phyloP scores from a whole-genome alignment of 257 asterid genomes.

The Schizonepeta tenuifolia region DNA sequence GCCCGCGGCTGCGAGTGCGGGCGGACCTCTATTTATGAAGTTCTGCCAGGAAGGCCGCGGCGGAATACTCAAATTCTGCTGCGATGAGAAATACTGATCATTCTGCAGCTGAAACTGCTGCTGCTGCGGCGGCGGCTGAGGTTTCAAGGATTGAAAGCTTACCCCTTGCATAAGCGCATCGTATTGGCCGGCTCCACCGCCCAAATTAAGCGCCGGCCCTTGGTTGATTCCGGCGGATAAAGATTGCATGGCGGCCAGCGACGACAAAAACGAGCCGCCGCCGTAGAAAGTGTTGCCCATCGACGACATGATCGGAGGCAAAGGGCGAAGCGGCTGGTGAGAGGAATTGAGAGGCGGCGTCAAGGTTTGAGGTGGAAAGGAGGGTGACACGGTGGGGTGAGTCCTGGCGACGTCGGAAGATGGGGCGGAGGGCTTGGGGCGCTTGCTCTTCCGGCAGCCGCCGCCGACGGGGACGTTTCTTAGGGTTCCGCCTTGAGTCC shows the following conservation, averaged over 20 bases:
- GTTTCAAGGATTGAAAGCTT: slow-evolving; percentile 21
- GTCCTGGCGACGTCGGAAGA: slow-evolving; percentile 31
- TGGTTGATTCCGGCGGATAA: slow-evolving; percentile 27
- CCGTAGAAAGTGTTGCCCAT: slow-evolving; percentile 23
- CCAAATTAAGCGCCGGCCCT: slow-evolving; percentile 21
- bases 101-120: slow-evolving; percentile 27
- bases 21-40: slow-evolving; percentile 35
- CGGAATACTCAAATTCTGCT: slow-evolving; percentile 31
- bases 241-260: slow-evolving; percentile 39
- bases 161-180: slow-evolving; percentile 40
- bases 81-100: slow-evolving; percentile 29
- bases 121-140: slow-evolving; percentile 17
- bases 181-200: slow-evolving; percentile 33
- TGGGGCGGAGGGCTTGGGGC: slow-evolving; percentile 34
- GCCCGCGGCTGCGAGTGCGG: neutral
- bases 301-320: slow-evolving; percentile 25
- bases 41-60: slow-evolving; percentile 54
- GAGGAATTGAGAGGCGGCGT: slow-evolving; percentile 14
- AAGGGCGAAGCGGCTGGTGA: slow-evolving; percentile 15
- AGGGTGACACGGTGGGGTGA: slow-evolving; percentile 21
- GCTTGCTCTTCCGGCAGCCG: slow-evolving; percentile 49
- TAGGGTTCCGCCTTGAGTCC: slow-evolving; percentile 68
- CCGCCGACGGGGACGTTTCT: slow-evolving; percentile 64
- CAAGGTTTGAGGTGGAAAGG: slow-evolving; percentile 14
- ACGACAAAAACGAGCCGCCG: slow-evolving; percentile 37